Percentiles rank a stretch among this genome's conserved stretches.
phyloP scores from a whole-genome alignment of 2,329 filamentous ascomycete species.

The Aspergillus sergii region DNA sequence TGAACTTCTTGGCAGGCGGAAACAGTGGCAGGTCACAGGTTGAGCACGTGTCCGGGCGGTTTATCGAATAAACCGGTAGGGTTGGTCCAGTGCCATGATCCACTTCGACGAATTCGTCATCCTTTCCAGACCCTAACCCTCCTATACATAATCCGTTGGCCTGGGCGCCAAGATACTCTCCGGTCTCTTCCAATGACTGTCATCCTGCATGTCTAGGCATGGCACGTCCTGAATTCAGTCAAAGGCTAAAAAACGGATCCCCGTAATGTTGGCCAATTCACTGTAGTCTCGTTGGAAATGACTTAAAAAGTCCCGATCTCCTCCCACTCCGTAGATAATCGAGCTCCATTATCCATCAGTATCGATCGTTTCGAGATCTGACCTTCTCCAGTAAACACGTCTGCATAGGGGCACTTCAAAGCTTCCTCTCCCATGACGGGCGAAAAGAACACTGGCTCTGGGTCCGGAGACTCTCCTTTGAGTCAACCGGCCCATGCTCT shows the following conservation, averaged over 20 bases:
- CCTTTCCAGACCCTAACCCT: neutral
- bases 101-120: neutral
- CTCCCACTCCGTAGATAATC: neutral
- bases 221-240: neutral
- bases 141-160: neutral
- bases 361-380: neutral
- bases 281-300: neutral
- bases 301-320: neutral
- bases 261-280: neutral
- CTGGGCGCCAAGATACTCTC: neutral
- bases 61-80: neutral
- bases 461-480: conserved; percentile 40
- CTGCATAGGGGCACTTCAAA: neutral
- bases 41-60: neutral
- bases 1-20: neutral
- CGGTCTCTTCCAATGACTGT: neutral
- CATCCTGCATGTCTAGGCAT: neutral
- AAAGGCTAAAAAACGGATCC: conserved; percentile 1
- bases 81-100: neutral
- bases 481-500: conserved; percentile 65
- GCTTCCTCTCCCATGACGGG: conserved; percentile 14
- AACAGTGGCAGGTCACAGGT: neutral
- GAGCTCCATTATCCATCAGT: neutral
- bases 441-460: conserved; percentile 9
- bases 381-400: neutral